Percentiles rank a stretch among this genome's conserved stretches.
Conservation (phyloP, 306 rosid species). For the Prosopis cineraria region DNA sequence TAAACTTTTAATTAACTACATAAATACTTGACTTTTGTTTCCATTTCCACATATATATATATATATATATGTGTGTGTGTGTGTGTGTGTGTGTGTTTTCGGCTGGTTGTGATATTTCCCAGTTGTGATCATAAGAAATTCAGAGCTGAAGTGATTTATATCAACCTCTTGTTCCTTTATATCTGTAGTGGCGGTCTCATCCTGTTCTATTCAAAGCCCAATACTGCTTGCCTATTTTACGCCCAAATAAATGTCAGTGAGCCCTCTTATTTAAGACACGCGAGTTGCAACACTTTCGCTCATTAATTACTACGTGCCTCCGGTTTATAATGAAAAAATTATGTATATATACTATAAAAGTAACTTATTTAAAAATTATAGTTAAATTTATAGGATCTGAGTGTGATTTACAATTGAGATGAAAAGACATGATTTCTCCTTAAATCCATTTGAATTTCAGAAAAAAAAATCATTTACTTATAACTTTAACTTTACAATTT, state of each 20-base stretch:
- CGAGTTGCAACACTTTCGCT: neutral
- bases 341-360: too few species aligned
- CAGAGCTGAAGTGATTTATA: neutral
- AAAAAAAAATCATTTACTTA: too few species aligned
- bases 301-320: neutral
- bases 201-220: neutral
- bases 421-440: too few species aligned
- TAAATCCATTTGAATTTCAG: too few species aligned
- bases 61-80: neutral
- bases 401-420: too few species aligned
- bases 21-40: neutral
- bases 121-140: neutral
- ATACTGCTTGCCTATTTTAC: neutral
- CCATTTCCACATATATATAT: neutral
- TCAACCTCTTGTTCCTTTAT: constrained; percentile 29
- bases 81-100: too few species aligned
- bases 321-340: neutral
- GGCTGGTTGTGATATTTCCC: neutral
- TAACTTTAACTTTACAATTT: too few species aligned
- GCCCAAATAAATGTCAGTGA: neutral
- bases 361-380: too few species aligned
- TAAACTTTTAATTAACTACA: neutral
- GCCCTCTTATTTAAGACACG: neutral
- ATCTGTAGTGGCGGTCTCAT: constrained; percentile 15
- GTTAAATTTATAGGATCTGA: too few species aligned